Evolutionary conservation across 2,329 filamentous ascomycete genomes (phyloP).

Genomic region (Gaeumannomyces tritici): DNA sequence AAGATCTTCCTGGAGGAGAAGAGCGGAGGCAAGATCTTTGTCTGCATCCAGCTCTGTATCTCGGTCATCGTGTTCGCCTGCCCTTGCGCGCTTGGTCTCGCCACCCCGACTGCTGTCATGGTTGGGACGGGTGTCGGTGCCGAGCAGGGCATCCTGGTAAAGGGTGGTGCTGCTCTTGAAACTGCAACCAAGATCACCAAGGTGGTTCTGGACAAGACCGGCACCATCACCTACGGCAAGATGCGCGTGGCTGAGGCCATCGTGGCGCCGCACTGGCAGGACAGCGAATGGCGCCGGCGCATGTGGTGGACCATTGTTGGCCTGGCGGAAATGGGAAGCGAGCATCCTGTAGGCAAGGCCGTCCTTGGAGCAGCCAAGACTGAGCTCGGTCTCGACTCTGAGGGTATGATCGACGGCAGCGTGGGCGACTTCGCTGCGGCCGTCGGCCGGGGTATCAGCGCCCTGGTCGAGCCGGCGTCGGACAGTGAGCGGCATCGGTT

Average conservation of each 20-base stretch:
- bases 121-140: constrained; percentile 96
- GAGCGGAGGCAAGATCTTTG: constrained; percentile 88
- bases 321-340: constrained; percentile 89
- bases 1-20: constrained; percentile 72
- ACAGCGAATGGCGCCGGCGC: constrained; percentile 55
- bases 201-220: constrained; percentile 91
- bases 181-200: constrained; percentile 83
- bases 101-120: constrained; percentile 96
- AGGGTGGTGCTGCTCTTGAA: constrained; percentile 87
- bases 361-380: constrained; percentile 67
- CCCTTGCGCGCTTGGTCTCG: constrained; percentile 90
- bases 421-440: constrained; percentile 75
- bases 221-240: constrained; percentile 86
- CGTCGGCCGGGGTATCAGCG: constrained; percentile 78
- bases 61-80: constrained; percentile 98
- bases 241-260: constrained; percentile 79
- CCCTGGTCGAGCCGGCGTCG: constrained; percentile 67
- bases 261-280: constrained; percentile 59
- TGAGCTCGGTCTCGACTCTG: constrained; percentile 61
- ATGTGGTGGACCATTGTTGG: constrained; percentile 96
- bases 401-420: constrained; percentile 70
- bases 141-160: constrained; percentile 94
- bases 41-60: constrained; percentile 94
- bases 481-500: constrained; percentile 62
- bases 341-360: constrained; percentile 91